phyloP scores from a whole-genome alignment of 805 yeast species.

The Hemisphaericaspora nanyangensis region DNA sequence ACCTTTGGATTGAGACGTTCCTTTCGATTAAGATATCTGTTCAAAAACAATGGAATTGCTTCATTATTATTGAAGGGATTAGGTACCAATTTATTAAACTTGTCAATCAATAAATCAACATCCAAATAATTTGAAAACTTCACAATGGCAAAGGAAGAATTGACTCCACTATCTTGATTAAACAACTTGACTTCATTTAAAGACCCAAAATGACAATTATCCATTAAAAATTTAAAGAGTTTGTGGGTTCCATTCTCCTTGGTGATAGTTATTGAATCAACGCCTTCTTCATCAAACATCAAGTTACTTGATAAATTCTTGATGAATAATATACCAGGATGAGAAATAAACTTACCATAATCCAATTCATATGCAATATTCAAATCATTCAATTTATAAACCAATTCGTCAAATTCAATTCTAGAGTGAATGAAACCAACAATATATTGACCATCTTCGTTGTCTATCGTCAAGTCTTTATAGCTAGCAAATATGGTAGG shows the following conservation, averaged over 20 bases:
- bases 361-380: constrained; percentile 14
- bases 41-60: constrained; percentile 43
- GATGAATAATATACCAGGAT: constrained; percentile 58
- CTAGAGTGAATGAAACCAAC: constrained; percentile 4
- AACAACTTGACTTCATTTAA: constrained; percentile 6
- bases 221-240: constrained; percentile 6
- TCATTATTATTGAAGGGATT: constrained; percentile 25
- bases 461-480: neutral
- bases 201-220: constrained; percentile 5
- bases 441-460: neutral
- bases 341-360: constrained; percentile 36
- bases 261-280: constrained; percentile 5
- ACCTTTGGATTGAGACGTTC: constrained; percentile 41
- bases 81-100: constrained; percentile 12
- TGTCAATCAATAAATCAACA: constrained; percentile 23
- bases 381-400: constrained; percentile 5
- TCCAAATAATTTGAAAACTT: constrained; percentile 32
- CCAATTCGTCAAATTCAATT: constrained; percentile 6
- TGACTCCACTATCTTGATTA: constrained; percentile 26
- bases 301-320: constrained; percentile 41
- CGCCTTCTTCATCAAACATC: constrained; percentile 12
- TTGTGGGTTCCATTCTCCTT: constrained; percentile 1
- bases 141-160: constrained; percentile 26
- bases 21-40: constrained; percentile 61
- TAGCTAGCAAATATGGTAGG: constrained; percentile 1